Conservation (phyloP, 805 yeast species). For the Wickerhamiella azymoides region DNA sequence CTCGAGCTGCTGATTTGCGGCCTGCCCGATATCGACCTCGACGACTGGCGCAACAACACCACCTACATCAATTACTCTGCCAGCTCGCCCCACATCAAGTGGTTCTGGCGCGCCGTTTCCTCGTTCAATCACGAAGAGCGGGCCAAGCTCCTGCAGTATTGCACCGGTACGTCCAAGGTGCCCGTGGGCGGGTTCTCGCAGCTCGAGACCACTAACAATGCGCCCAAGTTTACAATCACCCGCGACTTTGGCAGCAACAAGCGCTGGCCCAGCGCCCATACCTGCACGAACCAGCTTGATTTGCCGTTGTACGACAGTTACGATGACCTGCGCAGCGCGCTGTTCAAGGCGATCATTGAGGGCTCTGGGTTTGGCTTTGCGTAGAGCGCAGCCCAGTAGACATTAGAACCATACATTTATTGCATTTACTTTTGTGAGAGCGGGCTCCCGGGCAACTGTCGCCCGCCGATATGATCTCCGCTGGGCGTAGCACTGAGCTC, state of each 20-base stretch:
- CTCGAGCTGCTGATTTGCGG: slow-evolving; percentile 86
- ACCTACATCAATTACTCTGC: slow-evolving; percentile 66
- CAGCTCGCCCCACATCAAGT: slow-evolving; percentile 73
- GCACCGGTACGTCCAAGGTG: slow-evolving; percentile 93
- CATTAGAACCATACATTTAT: too few species aligned
- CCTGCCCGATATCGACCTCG: slow-evolving; percentile 88
- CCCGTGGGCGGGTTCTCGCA: slow-evolving; percentile 90
- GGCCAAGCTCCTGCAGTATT: slow-evolving; percentile 86
- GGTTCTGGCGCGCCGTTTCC: slow-evolving; percentile 97
- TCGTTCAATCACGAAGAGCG: slow-evolving; percentile 89
- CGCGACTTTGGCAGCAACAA: slow-evolving; percentile 76
- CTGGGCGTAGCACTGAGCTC: too few species aligned
- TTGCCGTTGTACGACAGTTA: slow-evolving; percentile 86
- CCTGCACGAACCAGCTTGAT: slow-evolving; percentile 92
- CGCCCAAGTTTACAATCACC: slow-evolving; percentile 76
- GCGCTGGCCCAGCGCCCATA: slow-evolving; percentile 87
- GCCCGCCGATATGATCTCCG: too few species aligned
- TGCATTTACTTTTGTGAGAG: too few species aligned
- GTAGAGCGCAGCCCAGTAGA: slow-evolving; percentile 20
- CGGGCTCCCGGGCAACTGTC: too few species aligned
- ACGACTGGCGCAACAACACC: slow-evolving; percentile 88
- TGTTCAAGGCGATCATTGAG: slow-evolving; percentile 77
- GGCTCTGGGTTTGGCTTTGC: slow-evolving; percentile 94
- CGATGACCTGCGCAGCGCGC: slow-evolving; percentile 66
- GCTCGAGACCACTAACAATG: slow-evolving; percentile 75